These are phyloP conservation scores for Calvatia gigantea DNA, from an alignment of 768 basidiomycete species.

Conservation along the genomic window DNA sequence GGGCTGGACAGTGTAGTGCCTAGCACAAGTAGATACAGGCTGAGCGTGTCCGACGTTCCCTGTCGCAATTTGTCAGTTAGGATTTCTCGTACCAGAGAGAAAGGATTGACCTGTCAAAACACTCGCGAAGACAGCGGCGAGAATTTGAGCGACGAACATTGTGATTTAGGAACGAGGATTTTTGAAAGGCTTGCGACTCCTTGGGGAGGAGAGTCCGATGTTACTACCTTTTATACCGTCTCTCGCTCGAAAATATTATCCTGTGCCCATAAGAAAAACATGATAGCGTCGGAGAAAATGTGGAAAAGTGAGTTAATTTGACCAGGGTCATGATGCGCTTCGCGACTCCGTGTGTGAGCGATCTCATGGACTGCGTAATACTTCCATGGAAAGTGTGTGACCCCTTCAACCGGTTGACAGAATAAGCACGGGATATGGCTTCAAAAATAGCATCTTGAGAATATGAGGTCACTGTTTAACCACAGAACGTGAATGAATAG, in stretches of 20 bases:
- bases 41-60: background rate
- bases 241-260: background rate
- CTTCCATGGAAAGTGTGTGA: background rate
- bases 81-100: background rate
- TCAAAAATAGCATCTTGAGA: no score
- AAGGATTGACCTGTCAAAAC: background rate
- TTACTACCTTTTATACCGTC: background rate
- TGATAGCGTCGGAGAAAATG: background rate
- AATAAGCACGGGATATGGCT: no score
- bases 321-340: background rate
- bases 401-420: no score
- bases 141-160: background rate
- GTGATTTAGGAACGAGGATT: background rate
- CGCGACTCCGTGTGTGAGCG: slow-evolving; percentile 1
- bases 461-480: no score
- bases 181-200: background rate
- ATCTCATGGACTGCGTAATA: background rate
- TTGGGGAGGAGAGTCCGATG: background rate
- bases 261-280: background rate
- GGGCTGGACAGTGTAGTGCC: slow-evolving; percentile 43
- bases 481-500: no score
- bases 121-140: background rate
- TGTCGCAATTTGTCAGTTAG: background rate
- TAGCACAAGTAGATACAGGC: slow-evolving; percentile 32
- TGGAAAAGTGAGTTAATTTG: background rate